Evolutionary conservation across 2,329 filamentous ascomycete species (phyloP).

Genomic region (Rhynchosporium secalis): DNA sequence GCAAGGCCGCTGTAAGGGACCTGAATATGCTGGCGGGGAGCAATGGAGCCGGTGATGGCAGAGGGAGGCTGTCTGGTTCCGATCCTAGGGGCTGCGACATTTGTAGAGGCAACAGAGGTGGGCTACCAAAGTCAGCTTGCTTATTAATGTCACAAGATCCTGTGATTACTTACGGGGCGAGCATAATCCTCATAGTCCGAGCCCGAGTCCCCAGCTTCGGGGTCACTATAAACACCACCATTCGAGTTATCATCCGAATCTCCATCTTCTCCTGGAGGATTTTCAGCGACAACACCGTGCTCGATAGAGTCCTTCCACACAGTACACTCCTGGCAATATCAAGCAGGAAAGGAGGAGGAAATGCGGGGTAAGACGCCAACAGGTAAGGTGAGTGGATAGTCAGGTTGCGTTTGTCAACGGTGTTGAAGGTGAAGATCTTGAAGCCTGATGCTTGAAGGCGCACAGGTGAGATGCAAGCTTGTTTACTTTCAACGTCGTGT

Average conservation of each 20-base stretch:
- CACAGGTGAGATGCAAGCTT: too few species aligned
- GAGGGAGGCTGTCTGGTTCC: conserved; percentile 3
- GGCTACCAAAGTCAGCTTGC: background rate
- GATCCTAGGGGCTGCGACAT: background rate
- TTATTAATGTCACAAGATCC: background rate
- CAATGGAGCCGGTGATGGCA: background rate
- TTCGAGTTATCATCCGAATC: conserved; percentile 2
- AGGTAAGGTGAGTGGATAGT: too few species aligned
- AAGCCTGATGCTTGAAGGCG: too few species aligned
- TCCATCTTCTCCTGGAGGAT: conserved; percentile 32
- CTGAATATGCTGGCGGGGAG: background rate
- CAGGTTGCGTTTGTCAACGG: too few species aligned
- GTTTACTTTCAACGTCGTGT: too few species aligned
- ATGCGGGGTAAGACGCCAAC: too few species aligned
- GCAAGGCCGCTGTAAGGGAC: background rate
- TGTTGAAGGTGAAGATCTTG: too few species aligned
- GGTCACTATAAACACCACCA: conserved; percentile 14
- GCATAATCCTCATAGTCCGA: conserved; percentile 15
- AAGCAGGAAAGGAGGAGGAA: too few species aligned
- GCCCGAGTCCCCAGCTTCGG: conserved; percentile 17
- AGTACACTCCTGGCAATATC: conserved; percentile 41
- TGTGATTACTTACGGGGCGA: conserved; percentile 8
- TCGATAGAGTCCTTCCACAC: conserved; percentile 25
- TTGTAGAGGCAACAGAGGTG: background rate
- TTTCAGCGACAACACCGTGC: conserved; percentile 8